Evolutionary conservation across 2,329 filamentous ascomycete species (phyloP), one percentile per base, ranked within the genome.

Genomic region (Plectosphaerella sp.): DNA sequence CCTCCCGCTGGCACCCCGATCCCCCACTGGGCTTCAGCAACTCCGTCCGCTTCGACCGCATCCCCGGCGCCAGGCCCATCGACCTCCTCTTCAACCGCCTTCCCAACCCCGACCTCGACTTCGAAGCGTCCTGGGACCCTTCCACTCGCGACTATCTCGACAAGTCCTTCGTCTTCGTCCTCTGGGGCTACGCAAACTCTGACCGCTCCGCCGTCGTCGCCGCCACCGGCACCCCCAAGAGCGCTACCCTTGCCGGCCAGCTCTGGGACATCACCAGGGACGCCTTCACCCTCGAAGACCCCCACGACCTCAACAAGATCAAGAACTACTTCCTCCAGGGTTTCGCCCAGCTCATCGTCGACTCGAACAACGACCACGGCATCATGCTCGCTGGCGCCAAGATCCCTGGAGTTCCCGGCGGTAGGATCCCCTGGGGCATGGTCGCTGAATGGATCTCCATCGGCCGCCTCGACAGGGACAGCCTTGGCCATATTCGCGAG

Each of bases 141-240:
- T 7, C 7, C 7, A 7, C 3, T 8, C 41, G 18, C n/a, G 16
- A 16, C 4, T 5, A 9, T 9, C 11, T 18, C 41, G 41, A 43
- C 41, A 20, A 20, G 10, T 22, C 42, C 11, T n/a, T 57, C 24
- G 54, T 36, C 18, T 37, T 39, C 5, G 53, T 54, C 14, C 39
- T 57, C 15, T 57, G 55, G 55, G 54, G 54, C 16, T 56, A 45
- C 20, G 51, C 51, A 43, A 57, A 57, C 43, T 57, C 55, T 2
- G 41, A 37, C 18, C 33, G 55, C 6, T 28, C 50, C 24, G n/a
- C 20, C 6, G 36, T 57, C 51, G 12, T 54, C 24, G 11, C 28
- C 33, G 14, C n/a, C 3, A 46, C 53, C 9, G 14, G 37, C 2
- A 48, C 47, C 43, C 28, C 8, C 8, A 12, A 33, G 28, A 3